Evolutionary conservation across 768 basidiomycete species (phyloP).

Genomic region (Phanerochaete carnosa): DNA sequence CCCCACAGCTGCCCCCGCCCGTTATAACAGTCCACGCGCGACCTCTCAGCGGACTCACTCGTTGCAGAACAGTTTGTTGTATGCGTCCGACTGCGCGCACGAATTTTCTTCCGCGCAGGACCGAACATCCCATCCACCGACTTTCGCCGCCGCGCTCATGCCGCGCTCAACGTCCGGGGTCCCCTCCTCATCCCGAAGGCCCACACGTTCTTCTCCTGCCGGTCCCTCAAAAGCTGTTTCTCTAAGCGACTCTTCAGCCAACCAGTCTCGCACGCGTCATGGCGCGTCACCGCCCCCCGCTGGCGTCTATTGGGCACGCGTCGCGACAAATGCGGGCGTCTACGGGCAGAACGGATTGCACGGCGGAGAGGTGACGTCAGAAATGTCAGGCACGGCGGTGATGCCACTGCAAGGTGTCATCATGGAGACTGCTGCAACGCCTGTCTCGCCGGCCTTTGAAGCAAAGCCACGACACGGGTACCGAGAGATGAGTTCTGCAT

Average conservation of each 20-base stretch:
- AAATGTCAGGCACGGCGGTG: not conserved
- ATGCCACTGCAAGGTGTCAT: not conserved
- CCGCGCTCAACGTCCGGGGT: not conserved
- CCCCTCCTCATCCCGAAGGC: not conserved
- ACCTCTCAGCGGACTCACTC: not conserved
- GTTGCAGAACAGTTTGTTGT: not conserved
- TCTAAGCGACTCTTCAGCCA: not conserved
- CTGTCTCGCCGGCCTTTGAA: not conserved
- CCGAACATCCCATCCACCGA: not conserved
- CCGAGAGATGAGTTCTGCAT: not conserved
- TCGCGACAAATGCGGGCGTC: not conserved
- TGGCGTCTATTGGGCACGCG: not conserved
- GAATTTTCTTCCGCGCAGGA: not conserved
- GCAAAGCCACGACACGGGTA: not conserved
- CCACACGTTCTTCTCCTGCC: not conserved
- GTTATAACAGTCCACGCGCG: not conserved
- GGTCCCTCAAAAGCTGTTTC: not conserved
- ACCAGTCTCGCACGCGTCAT: not conserved
- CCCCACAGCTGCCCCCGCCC: not conserved
- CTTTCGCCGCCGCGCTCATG: not conserved
- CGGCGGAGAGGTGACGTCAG: not conserved
- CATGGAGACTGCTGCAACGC: not conserved
- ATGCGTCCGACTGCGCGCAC: not conserved
- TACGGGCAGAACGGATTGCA: not conserved
- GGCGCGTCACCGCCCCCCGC: not conserved